phyloP scores from a whole-genome alignment of 306 rosid genomes.

The Cucurbita argyrosperma region DNA sequence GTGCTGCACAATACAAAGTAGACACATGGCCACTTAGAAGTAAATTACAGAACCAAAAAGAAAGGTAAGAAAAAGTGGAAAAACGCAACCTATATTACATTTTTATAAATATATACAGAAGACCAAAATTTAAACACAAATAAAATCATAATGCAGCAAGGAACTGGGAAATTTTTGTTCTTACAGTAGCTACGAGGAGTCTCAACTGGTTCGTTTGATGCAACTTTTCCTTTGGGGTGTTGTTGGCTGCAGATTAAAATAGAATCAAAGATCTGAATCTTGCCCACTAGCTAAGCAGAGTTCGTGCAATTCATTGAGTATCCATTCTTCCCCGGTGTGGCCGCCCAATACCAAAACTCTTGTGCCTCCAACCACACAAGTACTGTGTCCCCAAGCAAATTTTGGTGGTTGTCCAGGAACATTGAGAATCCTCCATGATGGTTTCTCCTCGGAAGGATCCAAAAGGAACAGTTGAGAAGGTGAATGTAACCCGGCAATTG shows the following conservation, averaged over 20 bases:
- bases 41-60: not conserved
- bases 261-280: slow-evolving; percentile 39
- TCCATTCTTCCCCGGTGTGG: slow-evolving; percentile 94
- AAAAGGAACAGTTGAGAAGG: slow-evolving; percentile 91
- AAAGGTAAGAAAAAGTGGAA: not conserved
- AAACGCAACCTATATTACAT: not conserved
- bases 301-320: slow-evolving; percentile 89
- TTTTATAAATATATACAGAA: not conserved
- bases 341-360: slow-evolving; percentile 93
- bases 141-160: not conserved
- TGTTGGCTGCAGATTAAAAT: not conserved
- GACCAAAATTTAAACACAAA: not conserved
- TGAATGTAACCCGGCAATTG: slow-evolving; percentile 88
- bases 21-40: not conserved
- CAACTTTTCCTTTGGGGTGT: not conserved
- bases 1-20: not conserved
- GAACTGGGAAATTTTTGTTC: not conserved
- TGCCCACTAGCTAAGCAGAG: slow-evolving; percentile 82
- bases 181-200: not conserved
- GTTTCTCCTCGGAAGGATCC: slow-evolving; percentile 96
- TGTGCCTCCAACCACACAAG: slow-evolving; percentile 94
- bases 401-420: slow-evolving; percentile 95
- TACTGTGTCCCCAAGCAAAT: slow-evolving; percentile 97
- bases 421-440: slow-evolving; percentile 86
- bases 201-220: not conserved